Evolutionary conservation across 2,329 filamentous ascomycete genomes (phyloP).

Genomic region (Paecilomyces formosus): DNA sequence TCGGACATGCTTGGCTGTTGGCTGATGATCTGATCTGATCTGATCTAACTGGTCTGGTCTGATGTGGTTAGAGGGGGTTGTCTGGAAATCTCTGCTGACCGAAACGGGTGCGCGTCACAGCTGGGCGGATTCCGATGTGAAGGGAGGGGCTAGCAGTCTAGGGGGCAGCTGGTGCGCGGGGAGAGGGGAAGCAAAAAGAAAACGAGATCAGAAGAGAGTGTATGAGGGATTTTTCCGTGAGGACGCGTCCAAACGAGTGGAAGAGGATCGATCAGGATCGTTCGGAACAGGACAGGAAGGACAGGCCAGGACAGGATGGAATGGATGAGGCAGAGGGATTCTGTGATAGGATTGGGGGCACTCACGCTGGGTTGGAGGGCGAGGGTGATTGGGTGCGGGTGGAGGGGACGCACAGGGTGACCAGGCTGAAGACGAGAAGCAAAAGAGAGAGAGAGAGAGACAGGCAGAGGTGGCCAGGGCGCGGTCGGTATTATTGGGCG

Average conservation of each 20-base stretch:
- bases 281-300: neutral
- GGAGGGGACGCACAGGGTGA: neutral
- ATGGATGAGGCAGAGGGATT: neutral
- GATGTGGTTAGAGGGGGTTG: neutral
- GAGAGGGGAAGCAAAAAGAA: neutral
- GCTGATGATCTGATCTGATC: neutral
- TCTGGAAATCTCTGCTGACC: neutral
- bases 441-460: too few relatives aligned
- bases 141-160: neutral
- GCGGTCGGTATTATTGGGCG: neutral
- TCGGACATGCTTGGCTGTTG: constrained; percentile 30
- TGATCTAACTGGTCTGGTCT: neutral
- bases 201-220: neutral
- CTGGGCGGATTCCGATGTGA: neutral
- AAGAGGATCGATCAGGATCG: neutral
- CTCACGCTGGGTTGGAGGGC: neutral
- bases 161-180: neutral
- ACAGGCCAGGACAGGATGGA: neutral
- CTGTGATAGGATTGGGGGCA: neutral
- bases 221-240: neutral
- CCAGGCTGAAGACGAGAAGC: too few relatives aligned
- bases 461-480: too few relatives aligned
- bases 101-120: neutral
- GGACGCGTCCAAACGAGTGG: neutral
- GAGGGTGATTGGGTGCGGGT: neutral